Conservation (phyloP, 208 protist genomes). For the Naegleria gruberi region DNA sequence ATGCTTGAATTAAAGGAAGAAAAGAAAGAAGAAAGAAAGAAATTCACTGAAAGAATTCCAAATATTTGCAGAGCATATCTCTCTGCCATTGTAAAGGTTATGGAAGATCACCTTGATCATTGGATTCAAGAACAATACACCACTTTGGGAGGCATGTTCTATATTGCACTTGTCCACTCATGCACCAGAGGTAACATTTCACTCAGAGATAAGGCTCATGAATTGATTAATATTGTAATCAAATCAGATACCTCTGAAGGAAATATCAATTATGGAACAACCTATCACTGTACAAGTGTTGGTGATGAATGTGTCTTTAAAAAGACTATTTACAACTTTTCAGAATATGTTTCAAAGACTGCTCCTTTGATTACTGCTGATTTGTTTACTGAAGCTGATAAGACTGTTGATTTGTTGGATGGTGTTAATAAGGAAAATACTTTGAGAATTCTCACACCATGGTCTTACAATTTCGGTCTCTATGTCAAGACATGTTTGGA, state of each 20-base stretch:
- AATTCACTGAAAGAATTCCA: neutral
- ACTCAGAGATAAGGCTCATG: neutral
- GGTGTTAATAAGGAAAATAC: neutral
- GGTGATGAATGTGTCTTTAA: neutral
- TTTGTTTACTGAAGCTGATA: neutral
- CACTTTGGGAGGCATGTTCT: neutral
- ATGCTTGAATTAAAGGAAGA: neutral
- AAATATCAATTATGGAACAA: neutral
- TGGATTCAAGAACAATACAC: neutral
- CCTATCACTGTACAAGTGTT: neutral
- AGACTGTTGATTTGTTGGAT: neutral
- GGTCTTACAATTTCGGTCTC: neutral
- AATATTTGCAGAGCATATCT: neutral
- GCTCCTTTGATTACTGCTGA: neutral
- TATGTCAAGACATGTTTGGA: neutral
- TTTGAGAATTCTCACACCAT: neutral
- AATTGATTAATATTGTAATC: neutral
- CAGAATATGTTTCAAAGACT: neutral
- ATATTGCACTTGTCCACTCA: neutral
- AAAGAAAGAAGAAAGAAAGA: neutral
- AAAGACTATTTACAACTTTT: neutral
- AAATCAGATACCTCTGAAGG: neutral
- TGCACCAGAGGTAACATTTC: neutral
- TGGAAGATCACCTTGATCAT: neutral
- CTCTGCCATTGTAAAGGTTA: neutral